Percentiles rank a stretch among this genome's conserved stretches.
phyloP scores from a whole-genome alignment of 441 rosid genomes.

The Flueggea neowawraea region DNA sequence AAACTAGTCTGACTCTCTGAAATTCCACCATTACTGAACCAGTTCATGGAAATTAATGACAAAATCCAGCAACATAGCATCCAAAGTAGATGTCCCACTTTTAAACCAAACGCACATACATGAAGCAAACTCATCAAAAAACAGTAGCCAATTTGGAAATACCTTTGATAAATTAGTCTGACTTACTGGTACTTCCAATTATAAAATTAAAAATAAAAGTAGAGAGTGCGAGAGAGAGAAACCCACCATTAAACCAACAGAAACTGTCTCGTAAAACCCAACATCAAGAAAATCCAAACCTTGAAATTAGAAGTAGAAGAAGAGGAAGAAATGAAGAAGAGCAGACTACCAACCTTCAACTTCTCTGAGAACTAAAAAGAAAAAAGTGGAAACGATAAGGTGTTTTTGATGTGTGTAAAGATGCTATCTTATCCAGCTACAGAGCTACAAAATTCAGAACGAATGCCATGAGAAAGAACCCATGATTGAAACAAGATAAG shows the following conservation, averaged over 20 bases:
- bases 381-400: constrained; percentile 22
- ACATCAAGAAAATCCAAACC: constrained; percentile 30
- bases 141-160: constrained; percentile 29
- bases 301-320: constrained; percentile 11
- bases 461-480: constrained; percentile 21
- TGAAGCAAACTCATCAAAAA: constrained; percentile 78
- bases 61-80: constrained; percentile 75
- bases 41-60: constrained; percentile 53
- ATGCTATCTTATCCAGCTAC: constrained; percentile 47
- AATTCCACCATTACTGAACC: constrained; percentile 60
- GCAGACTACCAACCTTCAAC: constrained; percentile 19
- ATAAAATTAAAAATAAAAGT: constrained; percentile 8
- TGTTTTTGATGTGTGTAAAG: constrained; percentile 15
- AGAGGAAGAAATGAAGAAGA: constrained; percentile 6
- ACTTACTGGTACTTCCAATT: constrained; percentile 24
- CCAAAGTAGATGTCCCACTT: constrained; percentile 81
- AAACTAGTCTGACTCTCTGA: constrained; percentile 46
- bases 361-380: constrained; percentile 12
- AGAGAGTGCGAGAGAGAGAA: constrained; percentile 22
- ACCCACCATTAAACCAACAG: constrained; percentile 33
- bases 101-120: constrained; percentile 67
- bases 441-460: constrained; percentile 22
- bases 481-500: constrained; percentile 26
- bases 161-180: constrained; percentile 22
- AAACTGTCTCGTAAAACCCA: constrained; percentile 38